Base-by-base conservation (phyloP, 2,329 filamentous ascomycete species). In the Dothidotthia symphoricarpi region DNA sequence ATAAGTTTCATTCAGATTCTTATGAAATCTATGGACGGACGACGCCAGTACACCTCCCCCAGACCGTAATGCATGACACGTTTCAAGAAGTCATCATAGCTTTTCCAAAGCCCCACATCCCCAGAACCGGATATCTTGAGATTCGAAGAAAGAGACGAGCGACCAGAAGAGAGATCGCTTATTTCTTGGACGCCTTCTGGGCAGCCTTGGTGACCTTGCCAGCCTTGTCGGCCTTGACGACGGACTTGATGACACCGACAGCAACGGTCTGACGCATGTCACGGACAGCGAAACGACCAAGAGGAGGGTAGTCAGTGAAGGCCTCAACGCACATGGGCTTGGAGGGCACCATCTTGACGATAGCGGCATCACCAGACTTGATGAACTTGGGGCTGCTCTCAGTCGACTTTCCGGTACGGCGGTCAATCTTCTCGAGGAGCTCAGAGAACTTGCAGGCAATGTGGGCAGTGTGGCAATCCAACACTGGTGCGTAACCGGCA, bases 291-390 rank as follows among this genome's bases (percentile, higher is more conserved):
- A 98, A 98, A 85, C 93, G 91, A 75, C 93, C 93, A 68, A 98
- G 89, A 75, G 93, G 93, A 69, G 93, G 91, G 83, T 97, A 98
- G 72, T 96, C 89, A 69, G 90, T 96, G 89, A 97, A 98, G 66
- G 93, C 80, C 88, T 98, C 93, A 76, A 98, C 93, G 77, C 93
- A 98, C 93, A 98, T 98, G 73, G 93, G 93, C 90, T 98, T 98
- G 81, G 91, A 96, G 73, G 93, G 93, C 82, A 96, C 72, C 93
- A 98, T 97, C 89, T 96, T 97, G 81, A 98, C 93, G 79, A 98
- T 98, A 75, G 91, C 91, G 63, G 93, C 91, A 75, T 98, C 93
- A 86, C 93, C 93, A 69, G 91, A 96, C 89, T 98, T 98, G 88
- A 98, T 90, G 85, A 96, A 97, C 86, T 98, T 98, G 78, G 93